phyloP scores from a whole-genome alignment of 768 basidiomycete genomes.

The Agaricus subrufescens region DNA sequence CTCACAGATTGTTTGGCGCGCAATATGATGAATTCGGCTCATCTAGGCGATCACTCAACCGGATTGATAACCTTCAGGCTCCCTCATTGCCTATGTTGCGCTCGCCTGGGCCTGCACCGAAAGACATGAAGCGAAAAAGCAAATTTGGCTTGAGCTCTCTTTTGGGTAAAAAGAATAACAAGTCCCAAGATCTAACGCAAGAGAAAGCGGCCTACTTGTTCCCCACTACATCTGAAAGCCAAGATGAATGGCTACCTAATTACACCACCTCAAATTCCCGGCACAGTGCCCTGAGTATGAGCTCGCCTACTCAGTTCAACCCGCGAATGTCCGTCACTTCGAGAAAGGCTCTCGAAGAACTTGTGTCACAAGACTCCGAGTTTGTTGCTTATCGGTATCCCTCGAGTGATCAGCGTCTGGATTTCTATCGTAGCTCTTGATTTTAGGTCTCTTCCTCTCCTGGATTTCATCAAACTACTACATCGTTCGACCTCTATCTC shows the following conservation, averaged over 20 bases:
- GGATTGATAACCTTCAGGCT: constrained; percentile 32
- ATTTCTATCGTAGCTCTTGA: constrained; percentile 40
- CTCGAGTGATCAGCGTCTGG: constrained; percentile 65
- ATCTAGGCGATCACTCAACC: constrained; percentile 56
- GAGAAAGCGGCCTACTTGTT: constrained; percentile 8
- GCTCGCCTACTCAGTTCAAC: constrained; percentile 28
- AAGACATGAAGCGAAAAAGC: constrained; percentile 60
- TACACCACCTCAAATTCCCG: constrained; percentile 49
- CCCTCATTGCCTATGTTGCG: constrained; percentile 15
- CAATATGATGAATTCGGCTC: constrained; percentile 72
- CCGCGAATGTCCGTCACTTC: constrained; percentile 58
- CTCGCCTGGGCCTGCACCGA: constrained; percentile 27
- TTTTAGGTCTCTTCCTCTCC: neutral
- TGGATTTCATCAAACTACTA: neutral
- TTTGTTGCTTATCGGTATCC: constrained; percentile 89
- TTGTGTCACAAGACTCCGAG: constrained; percentile 81
- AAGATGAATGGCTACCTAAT: constrained; percentile 6
- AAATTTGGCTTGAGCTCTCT: constrained; percentile 66
- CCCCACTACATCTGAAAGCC: constrained; percentile 5
- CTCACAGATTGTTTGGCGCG: constrained; percentile 30
- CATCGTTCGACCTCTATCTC: neutral
- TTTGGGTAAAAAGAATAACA: constrained; percentile 50
- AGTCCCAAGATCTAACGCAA: constrained; percentile 20
- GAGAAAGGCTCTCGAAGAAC: constrained; percentile 68
- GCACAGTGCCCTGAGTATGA: constrained; percentile 41